Evolutionary conservation across 2,329 filamentous ascomycete species (phyloP), one percentile per base, ranked within the genome.

Genomic region (Rutstroemia sp.): DNA sequence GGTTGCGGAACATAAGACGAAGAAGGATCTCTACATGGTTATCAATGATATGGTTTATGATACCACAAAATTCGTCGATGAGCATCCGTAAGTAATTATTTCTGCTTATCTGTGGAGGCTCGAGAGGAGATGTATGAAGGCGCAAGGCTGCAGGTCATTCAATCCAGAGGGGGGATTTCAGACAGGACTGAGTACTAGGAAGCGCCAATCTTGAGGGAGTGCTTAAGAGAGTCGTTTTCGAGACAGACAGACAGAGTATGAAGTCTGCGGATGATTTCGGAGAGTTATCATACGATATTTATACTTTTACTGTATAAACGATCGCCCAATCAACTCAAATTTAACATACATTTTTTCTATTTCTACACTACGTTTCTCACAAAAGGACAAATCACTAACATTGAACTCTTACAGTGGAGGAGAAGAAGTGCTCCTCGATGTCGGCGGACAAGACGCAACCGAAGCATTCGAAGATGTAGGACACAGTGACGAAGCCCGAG

Each of bases 381-480:
- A 17, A 42, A 19, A 19, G 25, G 25, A 49, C 47, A 51, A 27
- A 51, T 51, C 30, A 27, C 45, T 54, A 21, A 56, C 39, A 17
- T 57, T 40, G 61, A 65, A 57, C 65, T 48, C 54, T 52, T 2
- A 63, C 70, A 97, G 94, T 68, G 94, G 94, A 79, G 94, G 94
- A 77, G 94, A 99, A 78, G 94, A 99, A 78, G 94, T 99, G 67
- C 79, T 99, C 62, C 87, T 99, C 66, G 94, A 99, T 67, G 92
- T 97, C 63, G 94, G 81, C 69, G 94, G 94, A 66, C 92, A 96
- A 77, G 94, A 99, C 75, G 88, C 89, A 69, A 96, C 92, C 67
- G 94, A 97, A 77, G 92, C 94, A 60, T 99, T 99, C 72, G 94
- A 99, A 79, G 94, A 99, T 75, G 94, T 99, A 69, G 94, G 94